A percentile compares a stretch with the other conserved stretches of the same genome.
Conservation (phyloP, 164 flowering plant genomes). For the Stephania japonica region DNA sequence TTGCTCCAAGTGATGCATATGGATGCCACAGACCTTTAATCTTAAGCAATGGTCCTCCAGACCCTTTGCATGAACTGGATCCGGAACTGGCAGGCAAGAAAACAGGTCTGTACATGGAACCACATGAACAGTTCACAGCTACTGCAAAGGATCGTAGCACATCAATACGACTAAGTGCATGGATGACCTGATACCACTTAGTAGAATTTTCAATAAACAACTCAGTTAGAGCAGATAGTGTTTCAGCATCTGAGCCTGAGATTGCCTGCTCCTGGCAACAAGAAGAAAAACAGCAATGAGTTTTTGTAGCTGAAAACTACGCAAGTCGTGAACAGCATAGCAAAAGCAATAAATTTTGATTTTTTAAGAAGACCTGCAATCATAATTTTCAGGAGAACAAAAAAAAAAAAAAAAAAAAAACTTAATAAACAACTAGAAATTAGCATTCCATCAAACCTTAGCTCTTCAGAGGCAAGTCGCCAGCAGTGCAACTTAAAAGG, state of each 20-base stretch:
- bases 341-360: background rate
- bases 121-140: slow-evolving; percentile 49
- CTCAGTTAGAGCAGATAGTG: slow-evolving; percentile 67
- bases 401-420: background rate
- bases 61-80: slow-evolving; percentile 22
- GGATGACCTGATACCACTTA: slow-evolving; percentile 68
- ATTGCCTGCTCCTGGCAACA: slow-evolving; percentile 63
- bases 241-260: slow-evolving; percentile 70
- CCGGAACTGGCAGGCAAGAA: slow-evolving; percentile 38
- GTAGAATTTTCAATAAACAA: slow-evolving; percentile 56
- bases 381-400: background rate
- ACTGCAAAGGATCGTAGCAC: slow-evolving; percentile 84
- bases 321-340: background rate
- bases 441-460: background rate
- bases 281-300: slow-evolving; percentile 7
- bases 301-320: background rate
- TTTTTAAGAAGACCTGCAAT: background rate
- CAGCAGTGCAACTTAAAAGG: background rate
- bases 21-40: slow-evolving; percentile 94
- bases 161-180: slow-evolving; percentile 67
- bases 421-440: background rate
- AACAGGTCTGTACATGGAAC: slow-evolving; percentile 70
- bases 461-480: background rate
- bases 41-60: slow-evolving; percentile 48
- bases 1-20: slow-evolving; percentile 72